A percentile compares a stretch with the other conserved stretches of the same genome.
Evolutionary conservation across 1,284 basidiomycete species (phyloP).

Genomic region (Tilletia walkeri): DNA sequence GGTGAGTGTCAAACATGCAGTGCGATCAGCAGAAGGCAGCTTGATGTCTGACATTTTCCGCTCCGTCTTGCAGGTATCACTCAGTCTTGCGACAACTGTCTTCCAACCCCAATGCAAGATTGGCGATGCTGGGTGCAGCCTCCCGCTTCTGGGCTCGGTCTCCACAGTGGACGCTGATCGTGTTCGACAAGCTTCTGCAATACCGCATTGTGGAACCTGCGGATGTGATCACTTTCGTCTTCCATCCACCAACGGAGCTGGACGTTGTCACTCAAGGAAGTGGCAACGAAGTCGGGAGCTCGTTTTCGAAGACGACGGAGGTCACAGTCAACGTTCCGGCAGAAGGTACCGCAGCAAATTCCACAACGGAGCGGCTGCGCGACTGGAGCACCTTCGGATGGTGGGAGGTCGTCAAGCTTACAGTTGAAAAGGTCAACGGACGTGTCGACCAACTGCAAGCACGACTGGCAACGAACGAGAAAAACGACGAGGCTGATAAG

Average conservation of each 20-base stretch:
- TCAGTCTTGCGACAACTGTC: constrained; percentile 74
- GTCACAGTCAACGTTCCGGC: neutral
- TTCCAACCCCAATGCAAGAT: constrained; percentile 60
- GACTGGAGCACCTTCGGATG: constrained; percentile 49
- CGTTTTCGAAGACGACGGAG: constrained; percentile 20
- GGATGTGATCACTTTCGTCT: constrained; percentile 85
- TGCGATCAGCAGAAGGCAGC: no score
- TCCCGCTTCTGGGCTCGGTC: constrained; percentile 68
- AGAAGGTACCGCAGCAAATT: neutral
- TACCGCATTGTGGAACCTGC: constrained; percentile 94
- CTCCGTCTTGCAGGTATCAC: constrained; percentile 66
- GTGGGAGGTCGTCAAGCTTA: constrained; percentile 45
- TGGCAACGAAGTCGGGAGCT: constrained; percentile 22
- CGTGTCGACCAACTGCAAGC: constrained; percentile 49
- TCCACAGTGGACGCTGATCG: constrained; percentile 63
- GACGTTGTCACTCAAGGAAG: constrained; percentile 18
- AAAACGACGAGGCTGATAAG: constrained; percentile 33
- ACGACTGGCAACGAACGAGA: constrained; percentile 36
- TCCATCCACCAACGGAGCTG: constrained; percentile 56
- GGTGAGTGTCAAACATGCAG: constrained; percentile 25
- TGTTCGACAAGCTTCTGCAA: constrained; percentile 96
- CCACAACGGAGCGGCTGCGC: constrained; percentile 19
- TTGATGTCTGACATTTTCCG: no score
- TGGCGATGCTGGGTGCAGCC: constrained; percentile 68
- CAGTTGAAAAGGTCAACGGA: constrained; percentile 53